Base-by-base conservation (phyloP, 805 yeast species). In the Ogataea pilisensis region DNA sequence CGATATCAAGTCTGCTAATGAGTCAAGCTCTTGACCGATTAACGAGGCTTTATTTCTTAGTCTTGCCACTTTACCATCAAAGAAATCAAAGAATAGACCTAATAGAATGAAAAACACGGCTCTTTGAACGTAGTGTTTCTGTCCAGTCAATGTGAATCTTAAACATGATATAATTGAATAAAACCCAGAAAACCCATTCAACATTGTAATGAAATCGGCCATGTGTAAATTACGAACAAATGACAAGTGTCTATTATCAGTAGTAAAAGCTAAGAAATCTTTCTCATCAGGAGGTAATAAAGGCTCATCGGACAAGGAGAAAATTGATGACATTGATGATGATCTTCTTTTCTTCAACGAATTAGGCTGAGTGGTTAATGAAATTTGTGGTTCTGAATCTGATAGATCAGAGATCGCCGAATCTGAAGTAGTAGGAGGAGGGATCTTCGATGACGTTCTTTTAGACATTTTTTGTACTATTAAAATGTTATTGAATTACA, bases 21-120 rank as follows among this genome's bases (percentile, higher is more conserved):
- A 90, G 61, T 93, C 99, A 55, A 93, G 76, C 67, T 93, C 99
- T 65, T 93, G 98, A 45, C 99, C 99, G 85, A 93, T 86, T 41
- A 93, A 73, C 11, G 95, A 83, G 2, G 95, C 78, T 68, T 90
- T 88, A 61, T 89, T 85, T 66, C 96, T 78, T 68, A 93, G 75
- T 58, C 99, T 77, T 4, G 99, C 99, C 7, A 91, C 99, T 55
- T 95, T 80, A 27, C 99, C 99, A 61, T 93, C 99, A 61, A 93
- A 85, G 61, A 93, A 89, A 64, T 91, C 99, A 63, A 91, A 91
- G 60, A 93, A 88, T 57, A 91, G 76, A 5, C 99, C 99, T 51
- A 91, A 69, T n/a, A 85, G 73, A 33, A 89, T 87, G 66, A 73
- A 88, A 50, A 84, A 80, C 66, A 89, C 90, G 2, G 98, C 96